Percentiles rank a stretch among this genome's conserved stretches.
Evolutionary conservation across 2,329 filamentous ascomycete species (phyloP).

Genomic region (Huntiella omanensis): DNA sequence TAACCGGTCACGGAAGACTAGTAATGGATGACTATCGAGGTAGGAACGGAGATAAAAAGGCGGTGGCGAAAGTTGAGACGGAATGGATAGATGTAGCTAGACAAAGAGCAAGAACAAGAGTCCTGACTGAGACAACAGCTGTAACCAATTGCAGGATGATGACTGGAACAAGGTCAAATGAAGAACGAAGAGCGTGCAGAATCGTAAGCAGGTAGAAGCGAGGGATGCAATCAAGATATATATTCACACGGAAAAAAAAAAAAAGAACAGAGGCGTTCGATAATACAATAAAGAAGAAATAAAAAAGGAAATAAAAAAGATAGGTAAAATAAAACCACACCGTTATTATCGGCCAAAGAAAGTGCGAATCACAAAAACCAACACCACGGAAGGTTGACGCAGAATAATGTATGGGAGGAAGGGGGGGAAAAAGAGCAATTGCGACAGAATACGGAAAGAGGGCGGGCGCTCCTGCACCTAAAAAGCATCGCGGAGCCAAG

Average conservation of each 20-base stretch:
- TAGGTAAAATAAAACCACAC: background rate
- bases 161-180: too few species aligned
- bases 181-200: too few species aligned
- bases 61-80: too few species aligned
- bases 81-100: too few species aligned
- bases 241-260: background rate
- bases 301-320: conserved; percentile 1
- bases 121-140: too few species aligned
- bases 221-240: background rate
- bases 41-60: too few species aligned
- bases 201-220: background rate
- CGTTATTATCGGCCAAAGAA: background rate
- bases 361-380: background rate
- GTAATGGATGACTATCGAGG: too few species aligned
- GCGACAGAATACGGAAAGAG: background rate
- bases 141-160: too few species aligned
- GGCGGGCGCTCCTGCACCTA: conserved; percentile 8
- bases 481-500: conserved; percentile 1
- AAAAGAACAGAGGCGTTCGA: background rate
- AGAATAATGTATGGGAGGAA: background rate
- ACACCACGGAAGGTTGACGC: background rate
- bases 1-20: too few species aligned
- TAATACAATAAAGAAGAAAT: conserved; percentile 1
- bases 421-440: background rate
- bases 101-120: too few species aligned